These are phyloP conservation scores for Chalciporus pseudorubinellus DNA, from an alignment of 768 basidiomycete species.

Conservation along the genomic window DNA sequence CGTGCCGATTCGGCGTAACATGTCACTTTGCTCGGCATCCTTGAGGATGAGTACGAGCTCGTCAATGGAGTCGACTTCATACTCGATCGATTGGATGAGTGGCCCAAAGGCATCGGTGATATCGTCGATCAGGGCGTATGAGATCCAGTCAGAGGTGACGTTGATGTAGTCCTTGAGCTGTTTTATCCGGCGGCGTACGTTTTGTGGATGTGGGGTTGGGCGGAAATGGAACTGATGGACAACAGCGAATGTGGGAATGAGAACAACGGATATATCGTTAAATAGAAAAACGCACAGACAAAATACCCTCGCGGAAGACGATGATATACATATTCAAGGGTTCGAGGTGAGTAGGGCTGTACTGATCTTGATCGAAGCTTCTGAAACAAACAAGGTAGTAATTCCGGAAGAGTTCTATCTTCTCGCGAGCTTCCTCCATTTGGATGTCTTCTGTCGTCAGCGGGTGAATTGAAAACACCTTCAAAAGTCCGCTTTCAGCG, in stretches of 20 bases:
- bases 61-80: conserved; percentile 98
- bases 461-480: conserved; percentile 98
- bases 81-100: conserved; percentile 97
- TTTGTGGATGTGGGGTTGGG: conserved; percentile 95
- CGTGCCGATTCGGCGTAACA: conserved; percentile 94
- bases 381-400: conserved; percentile 99
- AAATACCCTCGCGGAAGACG: conserved; percentile 94
- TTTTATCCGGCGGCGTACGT: conserved; percentile 96
- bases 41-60: conserved; percentile 96
- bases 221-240: conserved; percentile 86
- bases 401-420: conserved; percentile 98
- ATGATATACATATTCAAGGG: conserved; percentile 99
- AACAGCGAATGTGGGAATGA: conserved; percentile 1
- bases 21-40: conserved; percentile 75
- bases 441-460: conserved; percentile 98
- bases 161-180: conserved; percentile 99
- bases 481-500: conserved; percentile 4
- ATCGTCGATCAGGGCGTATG: conserved; percentile 98
- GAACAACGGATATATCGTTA: background rate
- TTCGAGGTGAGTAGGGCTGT: conserved; percentile 95
- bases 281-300: conserved; percentile 63
- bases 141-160: conserved; percentile 99
- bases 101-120: conserved; percentile 99
- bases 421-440: conserved; percentile 99
- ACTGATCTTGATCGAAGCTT: conserved; percentile 97